phyloP scores from a whole-genome alignment of 2,329 filamentous ascomycete species.

The Penicillium sp. region DNA sequence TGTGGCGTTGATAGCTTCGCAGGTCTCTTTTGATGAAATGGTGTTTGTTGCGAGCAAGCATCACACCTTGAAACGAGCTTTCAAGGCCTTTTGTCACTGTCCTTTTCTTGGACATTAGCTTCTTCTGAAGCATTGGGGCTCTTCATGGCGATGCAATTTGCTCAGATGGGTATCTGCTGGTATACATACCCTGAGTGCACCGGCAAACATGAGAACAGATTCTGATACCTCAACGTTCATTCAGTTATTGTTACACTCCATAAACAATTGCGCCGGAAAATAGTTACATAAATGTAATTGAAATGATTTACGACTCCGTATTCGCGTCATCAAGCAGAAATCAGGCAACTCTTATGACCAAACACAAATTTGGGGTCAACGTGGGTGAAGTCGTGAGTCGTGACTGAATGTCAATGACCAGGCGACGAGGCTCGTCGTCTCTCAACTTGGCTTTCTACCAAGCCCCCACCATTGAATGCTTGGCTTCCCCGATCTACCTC shows the following conservation, averaged over 20 bases:
- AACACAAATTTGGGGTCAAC: background rate
- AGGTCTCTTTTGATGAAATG: background rate
- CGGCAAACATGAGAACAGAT: background rate
- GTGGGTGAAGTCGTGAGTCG: background rate
- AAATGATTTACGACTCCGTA: no score
- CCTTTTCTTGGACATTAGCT: background rate
- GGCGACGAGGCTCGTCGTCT: background rate
- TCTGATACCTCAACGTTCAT: background rate
- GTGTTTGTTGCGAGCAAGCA: background rate
- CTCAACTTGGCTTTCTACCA: constrained; percentile 4
- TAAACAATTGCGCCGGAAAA: background rate
- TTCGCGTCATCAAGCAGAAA: background rate
- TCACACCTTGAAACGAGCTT: background rate
- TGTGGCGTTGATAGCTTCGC: background rate
- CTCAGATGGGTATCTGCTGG: background rate
- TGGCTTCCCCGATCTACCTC: constrained; percentile 3
- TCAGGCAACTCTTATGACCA: no score
- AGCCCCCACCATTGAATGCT: constrained; percentile 11
- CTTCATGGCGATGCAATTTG: background rate
- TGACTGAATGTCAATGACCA: background rate
- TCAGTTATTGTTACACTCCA: background rate
- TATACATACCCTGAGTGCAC: background rate
- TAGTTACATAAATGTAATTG: background rate
- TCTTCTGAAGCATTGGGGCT: background rate
- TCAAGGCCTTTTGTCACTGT: background rate